phyloP scores from a whole-genome alignment of 2,329 filamentous ascomycete genomes.

The Diaporthe sp. region DNA sequence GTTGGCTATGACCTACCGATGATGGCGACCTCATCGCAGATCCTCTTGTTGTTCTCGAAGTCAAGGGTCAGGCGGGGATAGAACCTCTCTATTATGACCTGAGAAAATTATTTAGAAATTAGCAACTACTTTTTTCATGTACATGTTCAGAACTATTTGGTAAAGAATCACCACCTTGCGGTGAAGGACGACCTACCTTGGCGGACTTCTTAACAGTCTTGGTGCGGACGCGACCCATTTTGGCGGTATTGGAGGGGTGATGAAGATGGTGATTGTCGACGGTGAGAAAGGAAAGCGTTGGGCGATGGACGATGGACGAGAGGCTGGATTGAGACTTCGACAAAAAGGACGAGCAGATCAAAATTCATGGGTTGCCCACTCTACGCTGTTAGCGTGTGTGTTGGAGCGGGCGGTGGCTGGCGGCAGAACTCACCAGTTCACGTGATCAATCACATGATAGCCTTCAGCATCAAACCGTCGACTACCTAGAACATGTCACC shows the following conservation, averaged over 20 bases:
- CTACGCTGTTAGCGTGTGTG: slow-evolving; percentile 1
- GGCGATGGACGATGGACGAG: slow-evolving; percentile 17
- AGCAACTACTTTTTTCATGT: too few relatives aligned
- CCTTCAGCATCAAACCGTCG: background rate
- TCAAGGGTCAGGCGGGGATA: slow-evolving; percentile 98
- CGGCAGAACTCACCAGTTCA: background rate
- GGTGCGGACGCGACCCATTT: slow-evolving; percentile 79
- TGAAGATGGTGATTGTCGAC: slow-evolving; percentile 43
- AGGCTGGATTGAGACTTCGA: background rate
- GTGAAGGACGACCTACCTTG: slow-evolving; percentile 67
- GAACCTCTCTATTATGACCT: slow-evolving; percentile 97
- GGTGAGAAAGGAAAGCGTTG: slow-evolving; percentile 25
- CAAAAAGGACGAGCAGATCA: background rate
- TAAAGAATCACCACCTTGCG: too few relatives aligned
- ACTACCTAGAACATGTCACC: too few relatives aligned
- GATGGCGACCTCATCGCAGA: slow-evolving; percentile 99
- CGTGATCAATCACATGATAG: background rate
- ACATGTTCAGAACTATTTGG: too few relatives aligned
- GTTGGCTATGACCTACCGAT: slow-evolving; percentile 62
- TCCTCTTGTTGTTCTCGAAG: slow-evolving; percentile 99
- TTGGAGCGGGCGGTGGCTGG: background rate
- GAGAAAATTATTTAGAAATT: too few relatives aligned
- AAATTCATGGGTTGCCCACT: background rate
- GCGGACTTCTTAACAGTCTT: slow-evolving; percentile 84
- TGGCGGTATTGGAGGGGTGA: slow-evolving; percentile 63